These are phyloP conservation scores for Dactylonectria estremocensis DNA, from an alignment of 2,329 filamentous ascomycete species.

Conservation along the genomic window DNA sequence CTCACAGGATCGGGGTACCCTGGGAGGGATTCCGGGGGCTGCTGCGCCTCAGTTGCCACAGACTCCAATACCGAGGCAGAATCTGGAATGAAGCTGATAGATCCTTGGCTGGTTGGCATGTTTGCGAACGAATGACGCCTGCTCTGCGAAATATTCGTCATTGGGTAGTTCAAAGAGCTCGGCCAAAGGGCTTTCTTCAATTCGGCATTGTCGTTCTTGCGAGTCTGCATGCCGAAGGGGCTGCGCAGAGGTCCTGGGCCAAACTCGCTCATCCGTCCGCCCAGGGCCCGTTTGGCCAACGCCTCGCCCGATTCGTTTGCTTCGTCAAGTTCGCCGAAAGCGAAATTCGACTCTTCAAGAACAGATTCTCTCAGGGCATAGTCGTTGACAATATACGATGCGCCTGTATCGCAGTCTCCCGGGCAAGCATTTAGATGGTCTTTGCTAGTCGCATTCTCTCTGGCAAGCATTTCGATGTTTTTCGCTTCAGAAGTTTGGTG, in stretches of 20 bases:
- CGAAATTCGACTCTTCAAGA: constrained; percentile 78
- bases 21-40: constrained; percentile 59
- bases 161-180: constrained; percentile 77
- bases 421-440: constrained; percentile 73
- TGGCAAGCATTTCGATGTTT: constrained; percentile 73
- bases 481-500: constrained; percentile 72
- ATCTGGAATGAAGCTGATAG: constrained; percentile 73
- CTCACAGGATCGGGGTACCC: constrained; percentile 58
- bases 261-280: constrained; percentile 72
- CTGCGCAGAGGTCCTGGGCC: constrained; percentile 63
- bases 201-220: constrained; percentile 71
- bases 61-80: constrained; percentile 63
- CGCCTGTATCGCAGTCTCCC: constrained; percentile 71
- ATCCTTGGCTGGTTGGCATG: constrained; percentile 75
- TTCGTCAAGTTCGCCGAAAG: constrained; percentile 80
- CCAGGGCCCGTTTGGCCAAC: constrained; percentile 62
- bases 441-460: constrained; percentile 77
- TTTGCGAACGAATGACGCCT: constrained; percentile 86
- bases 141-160: constrained; percentile 78
- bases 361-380: constrained; percentile 73
- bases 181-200: constrained; percentile 81
- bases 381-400: constrained; percentile 68
- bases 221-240: constrained; percentile 69
- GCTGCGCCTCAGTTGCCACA: constrained; percentile 60
- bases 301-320: constrained; percentile 65